Evolutionary conservation across 1,284 basidiomycete species (phyloP).

Genomic region (Trichosporon sp.): DNA sequence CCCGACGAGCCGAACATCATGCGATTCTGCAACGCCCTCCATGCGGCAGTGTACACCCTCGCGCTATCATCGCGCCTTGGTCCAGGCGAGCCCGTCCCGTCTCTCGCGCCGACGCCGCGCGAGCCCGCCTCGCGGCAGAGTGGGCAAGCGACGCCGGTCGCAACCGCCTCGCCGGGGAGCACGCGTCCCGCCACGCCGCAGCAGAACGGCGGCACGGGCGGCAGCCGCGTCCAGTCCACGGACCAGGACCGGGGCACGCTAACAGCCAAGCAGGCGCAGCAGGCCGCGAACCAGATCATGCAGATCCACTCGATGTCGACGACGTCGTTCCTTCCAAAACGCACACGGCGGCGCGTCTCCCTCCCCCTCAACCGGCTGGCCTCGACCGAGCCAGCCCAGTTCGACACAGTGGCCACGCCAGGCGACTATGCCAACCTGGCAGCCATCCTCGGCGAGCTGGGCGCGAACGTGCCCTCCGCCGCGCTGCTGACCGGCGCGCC

Average conservation of each 20-base stretch:
- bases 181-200: neutral
- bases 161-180: neutral
- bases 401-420: conserved; percentile 52
- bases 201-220: neutral
- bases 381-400: conserved; percentile 37
- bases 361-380: conserved; percentile 52
- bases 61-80: conserved; percentile 62
- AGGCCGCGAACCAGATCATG: neutral
- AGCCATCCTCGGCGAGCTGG: conserved; percentile 62
- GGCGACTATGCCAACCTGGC: conserved; percentile 73
- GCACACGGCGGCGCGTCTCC: conserved; percentile 40
- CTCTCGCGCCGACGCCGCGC: conserved; percentile 15
- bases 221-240: neutral
- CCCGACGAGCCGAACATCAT: conserved; percentile 26
- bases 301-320: neutral
- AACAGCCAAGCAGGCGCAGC: neutral
- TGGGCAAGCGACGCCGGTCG: neutral
- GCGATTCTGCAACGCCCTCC: conserved; percentile 68
- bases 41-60: conserved; percentile 71
- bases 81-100: conserved; percentile 13
- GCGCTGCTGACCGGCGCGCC: conserved; percentile 73
- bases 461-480: conserved; percentile 64
- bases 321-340: neutral
- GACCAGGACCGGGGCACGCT: neutral
- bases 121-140: neutral